Conservation (phyloP, 257 asterid species). For the Nicotiana undulata region DNA sequence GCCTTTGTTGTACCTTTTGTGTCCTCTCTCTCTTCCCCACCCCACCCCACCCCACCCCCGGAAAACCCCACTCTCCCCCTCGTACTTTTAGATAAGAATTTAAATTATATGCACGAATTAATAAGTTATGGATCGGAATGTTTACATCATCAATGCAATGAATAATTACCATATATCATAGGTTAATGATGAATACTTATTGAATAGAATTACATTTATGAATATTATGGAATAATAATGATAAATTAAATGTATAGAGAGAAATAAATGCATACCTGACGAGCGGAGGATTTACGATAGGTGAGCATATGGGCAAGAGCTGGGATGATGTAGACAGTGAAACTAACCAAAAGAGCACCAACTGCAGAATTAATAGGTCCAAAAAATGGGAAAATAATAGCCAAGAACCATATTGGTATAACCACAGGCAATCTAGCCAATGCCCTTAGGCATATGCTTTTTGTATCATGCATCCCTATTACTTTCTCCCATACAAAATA, state of each 20-base stretch:
- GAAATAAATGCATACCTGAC: conserved; percentile 41
- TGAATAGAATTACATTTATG: no score
- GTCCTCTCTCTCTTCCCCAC: conserved; percentile 13
- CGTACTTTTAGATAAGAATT: not conserved
- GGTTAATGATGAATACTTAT: no score
- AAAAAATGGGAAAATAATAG: conserved; percentile 87
- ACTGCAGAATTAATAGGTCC: conserved; percentile 94
- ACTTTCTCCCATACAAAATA: conserved; percentile 98
- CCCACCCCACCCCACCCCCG: not conserved
- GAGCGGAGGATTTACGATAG: conserved; percentile 66
- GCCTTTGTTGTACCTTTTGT: conserved; percentile 22
- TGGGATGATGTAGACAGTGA: conserved; percentile 92
- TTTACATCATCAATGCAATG: no score
- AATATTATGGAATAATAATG: no score
- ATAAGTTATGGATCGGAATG: not conserved
- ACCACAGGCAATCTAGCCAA: conserved; percentile 83
- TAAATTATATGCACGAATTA: not conserved
- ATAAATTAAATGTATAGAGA: no score
- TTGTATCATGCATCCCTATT: conserved; percentile 87
- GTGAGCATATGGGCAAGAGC: conserved; percentile 90
- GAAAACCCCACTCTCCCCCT: not conserved
- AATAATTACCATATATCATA: no score
- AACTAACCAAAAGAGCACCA: conserved; percentile 88
- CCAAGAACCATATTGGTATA: conserved; percentile 92
- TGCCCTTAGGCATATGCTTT: conserved; percentile 79